Base-by-base conservation (phyloP, 257 asterid species). In the Craterostigma plantagineum region DNA sequence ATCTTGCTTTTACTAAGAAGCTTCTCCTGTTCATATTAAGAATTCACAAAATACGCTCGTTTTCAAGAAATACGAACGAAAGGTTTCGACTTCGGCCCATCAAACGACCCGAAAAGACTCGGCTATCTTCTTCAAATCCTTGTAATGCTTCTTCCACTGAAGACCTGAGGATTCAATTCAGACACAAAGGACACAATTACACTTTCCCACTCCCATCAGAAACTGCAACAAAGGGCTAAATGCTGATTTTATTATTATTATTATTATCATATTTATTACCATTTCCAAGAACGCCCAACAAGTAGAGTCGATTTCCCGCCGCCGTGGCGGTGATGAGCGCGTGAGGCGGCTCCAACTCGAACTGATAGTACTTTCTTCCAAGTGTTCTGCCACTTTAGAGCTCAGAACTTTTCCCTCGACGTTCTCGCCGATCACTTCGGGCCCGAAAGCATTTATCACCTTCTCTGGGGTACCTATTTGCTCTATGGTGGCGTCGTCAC, bases 371-470 rank as follows among this genome's bases (percentile, higher is more conserved):
- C 50, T 62, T 82, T 55, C 93, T 72, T 51, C 95, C 4, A 53
- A 53, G 54, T 79, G 69, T 45, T 73, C 81, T 33, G 67, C 71
- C 14, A 82, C 73, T 65, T 51, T 51, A 13, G 86, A 60, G 55
- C 83, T 79, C 38, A 79, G 34, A 14, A 82, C 93, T 58, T 87
- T 87, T 46, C 98, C 98, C 63, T 79, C 98, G 9, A 87, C 92
- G 39, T 62, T 87, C 70, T 87, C 79, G 9, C 98, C 95, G 0
- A 79, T 87, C 18, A 87, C 92, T 63, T 82, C 95, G 9, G 95
- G 98, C 64, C 98, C 98, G 44, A 87, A 87, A 33, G 98, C 95
- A 34, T 43, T 79, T 48, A 87, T 82, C 68, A 87, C 98, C 57
- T 66, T 79, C 43, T 74, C 93, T 1, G 93, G 98, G 23, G 84